Conservation (phyloP, 192 early-diverging fungal genomes). For the Kappamyces sp. region DNA sequence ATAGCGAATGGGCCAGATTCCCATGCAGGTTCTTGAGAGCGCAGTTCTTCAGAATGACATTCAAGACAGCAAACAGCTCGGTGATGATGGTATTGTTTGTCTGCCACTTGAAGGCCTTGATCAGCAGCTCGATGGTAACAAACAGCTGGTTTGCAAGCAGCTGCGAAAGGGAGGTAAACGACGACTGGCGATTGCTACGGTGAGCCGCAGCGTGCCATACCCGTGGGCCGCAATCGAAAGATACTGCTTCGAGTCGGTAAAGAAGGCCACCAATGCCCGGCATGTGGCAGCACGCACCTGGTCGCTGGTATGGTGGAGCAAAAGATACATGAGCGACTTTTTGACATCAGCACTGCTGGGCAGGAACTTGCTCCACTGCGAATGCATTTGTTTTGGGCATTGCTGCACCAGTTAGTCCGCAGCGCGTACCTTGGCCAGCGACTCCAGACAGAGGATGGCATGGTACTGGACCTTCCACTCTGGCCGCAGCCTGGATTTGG, state of each 20-base stretch:
- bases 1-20: background rate
- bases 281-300: conserved; percentile 24
- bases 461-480: conserved; percentile 18
- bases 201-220: conserved; percentile 15
- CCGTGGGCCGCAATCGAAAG: conserved; percentile 35
- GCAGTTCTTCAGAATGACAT: background rate
- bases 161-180: conserved; percentile 37
- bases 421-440: conserved; percentile 27
- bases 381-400: conserved; percentile 32
- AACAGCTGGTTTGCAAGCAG: conserved; percentile 32
- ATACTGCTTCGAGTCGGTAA: conserved; percentile 35
- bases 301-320: conserved; percentile 20
- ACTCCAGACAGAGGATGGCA: conserved; percentile 26
- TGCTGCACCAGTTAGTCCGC: conserved; percentile 13
- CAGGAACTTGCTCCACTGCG: conserved; percentile 35
- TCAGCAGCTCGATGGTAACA: conserved; percentile 23
- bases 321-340: conserved; percentile 17
- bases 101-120: conserved; percentile 22
- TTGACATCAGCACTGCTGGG: conserved; percentile 17
- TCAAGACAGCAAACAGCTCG: background rate
- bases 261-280: conserved; percentile 24
- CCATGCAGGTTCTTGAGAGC: conserved; percentile 15
- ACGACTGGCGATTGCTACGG: background rate
- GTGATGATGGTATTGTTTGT: conserved; percentile 16
- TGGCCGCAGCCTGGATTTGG: background rate